Evolutionary conservation across 1,284 basidiomycete genomes (phyloP).

Genomic region (Microbotryum saponariae): DNA sequence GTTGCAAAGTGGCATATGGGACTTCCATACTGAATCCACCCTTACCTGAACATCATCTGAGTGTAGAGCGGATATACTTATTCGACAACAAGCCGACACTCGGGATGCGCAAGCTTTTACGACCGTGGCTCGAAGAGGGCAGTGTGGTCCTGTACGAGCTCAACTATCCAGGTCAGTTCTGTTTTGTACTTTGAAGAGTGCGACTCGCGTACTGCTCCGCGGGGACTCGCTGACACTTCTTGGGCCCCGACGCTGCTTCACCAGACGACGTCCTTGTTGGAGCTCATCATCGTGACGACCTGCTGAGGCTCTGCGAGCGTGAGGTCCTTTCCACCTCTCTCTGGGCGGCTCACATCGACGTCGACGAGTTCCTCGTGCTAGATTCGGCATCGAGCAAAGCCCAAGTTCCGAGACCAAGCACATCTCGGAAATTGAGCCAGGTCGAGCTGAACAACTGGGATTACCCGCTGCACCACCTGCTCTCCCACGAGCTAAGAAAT

Average conservation of each 20-base stretch:
- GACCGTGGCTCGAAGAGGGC: constrained; percentile 28
- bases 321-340: constrained; percentile 9
- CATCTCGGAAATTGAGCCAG: too few species aligned
- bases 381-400: constrained; percentile 17
- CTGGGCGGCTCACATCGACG: constrained; percentile 27
- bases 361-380: constrained; percentile 29
- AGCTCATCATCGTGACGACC: constrained; percentile 15
- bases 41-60: too few species aligned
- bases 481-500: background rate
- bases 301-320: constrained; percentile 21
- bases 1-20: too few species aligned
- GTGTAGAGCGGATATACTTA: constrained; percentile 19
- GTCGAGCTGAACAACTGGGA: constrained; percentile 1
- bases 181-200: background rate
- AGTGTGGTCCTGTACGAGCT: constrained; percentile 20
- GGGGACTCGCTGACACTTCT: background rate
- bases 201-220: background rate
- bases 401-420: background rate
- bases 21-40: too few species aligned
- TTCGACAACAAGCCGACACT: constrained; percentile 21
- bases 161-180: constrained; percentile 10
- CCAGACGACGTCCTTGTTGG: constrained; percentile 18
- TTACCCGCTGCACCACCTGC: constrained; percentile 12
- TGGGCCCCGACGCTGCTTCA: background rate
- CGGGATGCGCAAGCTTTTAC: constrained; percentile 18